Percentiles rank a stretch among this genome's conserved stretches.
Conservation (phyloP, 495 filamentous ascomycete genomes). For the Rhypophila decipiens region DNA sequence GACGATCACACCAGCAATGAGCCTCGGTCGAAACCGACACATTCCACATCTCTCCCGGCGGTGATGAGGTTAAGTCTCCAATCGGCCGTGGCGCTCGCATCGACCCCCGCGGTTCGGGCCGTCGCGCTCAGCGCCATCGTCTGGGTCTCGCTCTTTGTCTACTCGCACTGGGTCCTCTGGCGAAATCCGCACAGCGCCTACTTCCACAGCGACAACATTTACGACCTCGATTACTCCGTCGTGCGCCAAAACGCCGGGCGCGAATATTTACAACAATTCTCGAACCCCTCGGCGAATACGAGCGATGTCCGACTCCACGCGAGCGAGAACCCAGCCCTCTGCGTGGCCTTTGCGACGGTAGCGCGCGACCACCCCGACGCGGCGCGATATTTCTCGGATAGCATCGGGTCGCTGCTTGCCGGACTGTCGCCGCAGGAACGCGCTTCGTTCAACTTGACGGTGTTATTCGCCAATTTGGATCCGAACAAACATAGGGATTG, state of each 20-base stretch:
- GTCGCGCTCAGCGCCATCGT: not conserved
- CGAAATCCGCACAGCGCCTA: slow-evolving; percentile 38
- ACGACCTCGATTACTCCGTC: slow-evolving; percentile 32
- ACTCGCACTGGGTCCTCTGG: slow-evolving; percentile 18
- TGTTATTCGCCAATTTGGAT: slow-evolving; percentile 30
- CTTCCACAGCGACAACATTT: slow-evolving; percentile 29
- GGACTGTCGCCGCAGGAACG: slow-evolving; percentile 30
- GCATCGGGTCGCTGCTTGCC: slow-evolving; percentile 30
- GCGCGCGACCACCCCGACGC: slow-evolving; percentile 21
- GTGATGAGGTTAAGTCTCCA: no score
- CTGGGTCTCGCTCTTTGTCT: not conserved
- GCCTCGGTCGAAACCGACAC: no score
- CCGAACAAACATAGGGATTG: slow-evolving; percentile 9
- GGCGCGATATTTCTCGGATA: slow-evolving; percentile 28
- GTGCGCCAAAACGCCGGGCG: slow-evolving; percentile 26
- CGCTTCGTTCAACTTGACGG: slow-evolving; percentile 20
- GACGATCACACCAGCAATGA: no score
- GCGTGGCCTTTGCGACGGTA: slow-evolving; percentile 31
- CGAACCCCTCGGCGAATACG: slow-evolving; percentile 4
- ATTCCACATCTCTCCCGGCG: no score
- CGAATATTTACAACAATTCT: slow-evolving; percentile 19
- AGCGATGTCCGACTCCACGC: no score
- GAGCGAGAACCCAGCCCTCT: slow-evolving; percentile 20
- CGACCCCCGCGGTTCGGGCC: not conserved
- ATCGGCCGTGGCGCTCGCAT: no score